Evolutionary conservation across 441 rosid species (phyloP).

Genomic region (Dalechampia spathulata): DNA sequence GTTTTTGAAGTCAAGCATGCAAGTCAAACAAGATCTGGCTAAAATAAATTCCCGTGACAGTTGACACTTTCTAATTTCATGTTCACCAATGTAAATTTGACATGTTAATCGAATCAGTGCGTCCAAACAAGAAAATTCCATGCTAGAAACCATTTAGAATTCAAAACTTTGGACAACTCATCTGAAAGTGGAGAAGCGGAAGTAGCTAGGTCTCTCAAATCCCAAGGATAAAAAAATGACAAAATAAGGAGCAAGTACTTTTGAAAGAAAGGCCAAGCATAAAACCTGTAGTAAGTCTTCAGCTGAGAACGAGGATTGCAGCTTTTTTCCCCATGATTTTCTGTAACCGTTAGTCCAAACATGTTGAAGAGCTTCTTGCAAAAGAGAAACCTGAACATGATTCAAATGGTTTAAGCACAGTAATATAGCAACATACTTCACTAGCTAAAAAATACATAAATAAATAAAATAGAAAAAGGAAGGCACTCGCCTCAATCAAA

Average conservation of each 20-base stretch:
- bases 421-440: no score
- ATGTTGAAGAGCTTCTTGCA: conserved; percentile 54
- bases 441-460: no score
- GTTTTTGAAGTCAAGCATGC: no score
- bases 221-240: not conserved
- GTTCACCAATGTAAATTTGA: not conserved
- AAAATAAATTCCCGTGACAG: not conserved
- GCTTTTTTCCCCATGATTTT: conserved; percentile 52
- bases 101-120: not conserved
- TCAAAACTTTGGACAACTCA: not conserved
- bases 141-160: not conserved
- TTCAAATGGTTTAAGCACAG: conserved; percentile 11
- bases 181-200: not conserved
- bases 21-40: not conserved
- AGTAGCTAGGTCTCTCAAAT: not conserved
- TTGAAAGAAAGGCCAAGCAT: not conserved
- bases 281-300: conserved; percentile 61
- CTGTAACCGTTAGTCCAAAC: conserved; percentile 52
- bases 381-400: conserved; percentile 51
- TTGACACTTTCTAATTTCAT: not conserved
- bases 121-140: not conserved
- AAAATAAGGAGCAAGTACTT: not conserved
- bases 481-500: conserved; percentile 45
- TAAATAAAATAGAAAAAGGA: not conserved
- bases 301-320: conserved; percentile 48